These are phyloP conservation scores for Penicillium aurantiogriseum DNA, from an alignment of 2,329 filamentous ascomycete genomes.

Conservation along the genomic window DNA sequence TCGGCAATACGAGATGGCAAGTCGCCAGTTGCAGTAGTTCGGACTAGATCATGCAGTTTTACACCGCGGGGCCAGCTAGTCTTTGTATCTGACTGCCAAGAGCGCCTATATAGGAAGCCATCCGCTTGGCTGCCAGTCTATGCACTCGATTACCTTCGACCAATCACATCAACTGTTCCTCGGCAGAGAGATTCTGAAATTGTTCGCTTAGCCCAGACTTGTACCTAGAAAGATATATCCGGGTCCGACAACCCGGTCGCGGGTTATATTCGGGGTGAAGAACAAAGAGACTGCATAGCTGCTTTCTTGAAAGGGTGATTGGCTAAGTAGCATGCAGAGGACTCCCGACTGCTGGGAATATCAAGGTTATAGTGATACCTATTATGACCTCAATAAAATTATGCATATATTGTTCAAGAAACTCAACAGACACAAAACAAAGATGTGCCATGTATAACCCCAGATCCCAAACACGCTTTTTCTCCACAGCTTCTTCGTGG, in stretches of 20 bases:
- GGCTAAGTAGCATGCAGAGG: neutral
- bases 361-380: neutral
- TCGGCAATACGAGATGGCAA: slow-evolving; percentile 2
- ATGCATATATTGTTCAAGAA: neutral
- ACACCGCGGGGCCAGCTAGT: neutral
- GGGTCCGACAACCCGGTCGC: neutral
- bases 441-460: slow-evolving; percentile 2
- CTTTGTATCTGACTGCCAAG: neutral
- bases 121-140: slow-evolving; percentile 15
- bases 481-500: slow-evolving; percentile 5
- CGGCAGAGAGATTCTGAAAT: neutral
- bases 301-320: neutral
- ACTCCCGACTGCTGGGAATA: neutral
- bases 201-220: neutral
- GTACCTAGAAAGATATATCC: neutral
- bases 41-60: slow-evolving; percentile 9
- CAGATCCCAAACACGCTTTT: neutral
- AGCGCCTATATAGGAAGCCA: slow-evolving; percentile 8
- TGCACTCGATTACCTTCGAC: neutral
- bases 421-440: neutral
- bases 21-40: neutral
- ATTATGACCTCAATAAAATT: neutral
- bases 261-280: neutral
- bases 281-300: neutral
- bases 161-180: neutral